Conservation (phyloP, 805 yeast species). For the Wickerhamiella spandovensis region DNA sequence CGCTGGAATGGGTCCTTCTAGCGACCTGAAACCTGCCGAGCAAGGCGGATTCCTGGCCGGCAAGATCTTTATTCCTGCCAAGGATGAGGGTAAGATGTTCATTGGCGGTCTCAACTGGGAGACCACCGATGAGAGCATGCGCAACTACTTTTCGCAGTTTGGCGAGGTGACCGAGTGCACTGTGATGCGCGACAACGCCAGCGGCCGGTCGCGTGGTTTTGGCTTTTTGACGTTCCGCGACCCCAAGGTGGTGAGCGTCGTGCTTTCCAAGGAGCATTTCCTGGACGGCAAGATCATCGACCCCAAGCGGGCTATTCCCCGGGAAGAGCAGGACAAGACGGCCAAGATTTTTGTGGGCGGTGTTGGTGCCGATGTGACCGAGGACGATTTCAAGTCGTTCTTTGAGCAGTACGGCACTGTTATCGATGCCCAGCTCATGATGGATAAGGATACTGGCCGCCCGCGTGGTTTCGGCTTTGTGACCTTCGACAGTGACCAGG, state of each 20-base stretch:
- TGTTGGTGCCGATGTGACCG: slow-evolving; percentile 84
- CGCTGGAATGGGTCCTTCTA: slow-evolving; percentile 6
- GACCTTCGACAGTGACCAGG: slow-evolving; percentile 87
- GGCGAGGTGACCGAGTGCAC: slow-evolving; percentile 83
- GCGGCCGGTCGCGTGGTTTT: slow-evolving; percentile 89
- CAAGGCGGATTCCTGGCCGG: slow-evolving; percentile 22
- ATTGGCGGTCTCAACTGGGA: slow-evolving; percentile 98
- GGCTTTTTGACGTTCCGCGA: slow-evolving; percentile 82
- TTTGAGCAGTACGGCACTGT: slow-evolving; percentile 81
- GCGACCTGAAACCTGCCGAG: slow-evolving; percentile 16
- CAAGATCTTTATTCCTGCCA: slow-evolving; percentile 36
- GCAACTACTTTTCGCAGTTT: slow-evolving; percentile 68
- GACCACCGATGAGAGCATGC: slow-evolving; percentile 78
- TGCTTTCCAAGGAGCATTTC: slow-evolving; percentile 72
- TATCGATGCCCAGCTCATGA: slow-evolving; percentile 92
- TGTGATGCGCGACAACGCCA: slow-evolving; percentile 78
- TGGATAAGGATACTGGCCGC: slow-evolving; percentile 92
- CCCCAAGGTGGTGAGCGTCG: slow-evolving; percentile 73
- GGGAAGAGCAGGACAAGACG: slow-evolving; percentile 92
- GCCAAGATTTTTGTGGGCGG: slow-evolving; percentile 98
- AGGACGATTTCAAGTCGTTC: slow-evolving; percentile 73
- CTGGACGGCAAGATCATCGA: slow-evolving; percentile 93
- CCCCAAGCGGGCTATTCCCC: slow-evolving; percentile 94
- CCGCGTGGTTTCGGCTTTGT: slow-evolving; percentile 96
- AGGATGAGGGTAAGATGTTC: slow-evolving; percentile 84